Conservation (phyloP, 345 rosid species). For the Theobroma cacao region DNA sequence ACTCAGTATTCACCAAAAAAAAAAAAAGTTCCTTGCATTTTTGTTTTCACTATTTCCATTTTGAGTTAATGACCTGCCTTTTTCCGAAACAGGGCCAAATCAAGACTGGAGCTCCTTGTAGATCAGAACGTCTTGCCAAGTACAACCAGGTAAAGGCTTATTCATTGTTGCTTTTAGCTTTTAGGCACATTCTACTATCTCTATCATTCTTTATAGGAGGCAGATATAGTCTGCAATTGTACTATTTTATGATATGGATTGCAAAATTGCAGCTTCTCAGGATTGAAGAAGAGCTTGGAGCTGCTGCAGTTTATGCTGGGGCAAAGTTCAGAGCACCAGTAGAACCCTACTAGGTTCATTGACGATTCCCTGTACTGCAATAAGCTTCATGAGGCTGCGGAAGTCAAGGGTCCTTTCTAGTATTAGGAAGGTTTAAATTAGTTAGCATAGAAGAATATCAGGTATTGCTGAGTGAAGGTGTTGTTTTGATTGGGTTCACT, state of each 20-base stretch:
- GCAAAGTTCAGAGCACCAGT: constrained; percentile 52
- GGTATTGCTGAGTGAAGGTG: neutral
- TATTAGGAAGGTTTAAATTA: neutral
- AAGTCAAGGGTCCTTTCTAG: neutral
- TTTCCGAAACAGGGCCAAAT: constrained; percentile 49
- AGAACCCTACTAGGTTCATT: constrained; percentile 34
- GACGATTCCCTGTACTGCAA: neutral
- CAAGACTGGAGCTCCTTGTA: constrained; percentile 71
- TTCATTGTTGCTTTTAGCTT: neutral
- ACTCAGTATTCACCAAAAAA: neutral
- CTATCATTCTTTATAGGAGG: neutral
- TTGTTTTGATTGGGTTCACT: neutral
- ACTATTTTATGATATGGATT: neutral
- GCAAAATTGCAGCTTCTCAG: constrained; percentile 45
- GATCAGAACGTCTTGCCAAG: constrained; percentile 72
- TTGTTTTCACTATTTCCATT: neutral
- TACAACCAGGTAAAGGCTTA: constrained; percentile 56
- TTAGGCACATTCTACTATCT: neutral
- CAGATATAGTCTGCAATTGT: neutral
- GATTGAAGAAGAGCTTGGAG: constrained; percentile 55
- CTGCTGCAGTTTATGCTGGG: constrained; percentile 48
- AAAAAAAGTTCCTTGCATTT: neutral
- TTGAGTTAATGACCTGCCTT: neutral
- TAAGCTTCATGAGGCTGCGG: neutral
- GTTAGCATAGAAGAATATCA: neutral